Conservation (phyloP, 768 basidiomycete genomes). For the Serendipita sp. region DNA sequence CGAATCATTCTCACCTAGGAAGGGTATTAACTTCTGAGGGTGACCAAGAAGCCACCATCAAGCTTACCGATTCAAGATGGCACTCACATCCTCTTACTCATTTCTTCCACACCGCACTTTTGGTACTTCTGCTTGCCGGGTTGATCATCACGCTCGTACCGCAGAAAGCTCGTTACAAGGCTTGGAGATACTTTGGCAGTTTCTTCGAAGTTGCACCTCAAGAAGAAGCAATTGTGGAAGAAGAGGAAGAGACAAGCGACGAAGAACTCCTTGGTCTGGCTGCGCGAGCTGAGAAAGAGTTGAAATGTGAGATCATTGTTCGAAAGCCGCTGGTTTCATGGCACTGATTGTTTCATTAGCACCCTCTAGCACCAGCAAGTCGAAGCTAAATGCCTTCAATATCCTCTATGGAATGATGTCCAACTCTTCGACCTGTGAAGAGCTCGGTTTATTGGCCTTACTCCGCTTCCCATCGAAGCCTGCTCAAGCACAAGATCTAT, state of each 20-base stretch:
- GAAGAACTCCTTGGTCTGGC: not conserved
- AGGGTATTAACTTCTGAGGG: not conserved
- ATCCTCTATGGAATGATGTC: not conserved
- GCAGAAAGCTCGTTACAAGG: not conserved
- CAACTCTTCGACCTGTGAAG: not conserved
- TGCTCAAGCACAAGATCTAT: not conserved
- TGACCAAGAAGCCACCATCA: not conserved
- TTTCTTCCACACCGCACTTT: not conserved
- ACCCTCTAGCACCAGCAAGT: not conserved
- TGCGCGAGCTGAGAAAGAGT: not conserved
- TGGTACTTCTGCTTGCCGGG: not conserved
- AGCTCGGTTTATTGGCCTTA: not conserved
- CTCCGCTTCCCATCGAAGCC: not conserved
- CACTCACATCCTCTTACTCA: not conserved
- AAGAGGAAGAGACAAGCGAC: not conserved
- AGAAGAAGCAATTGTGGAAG: not conserved
- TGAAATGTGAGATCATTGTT: not conserved
- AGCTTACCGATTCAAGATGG: not conserved
- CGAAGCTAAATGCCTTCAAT: not conserved
- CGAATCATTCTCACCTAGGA: not conserved
- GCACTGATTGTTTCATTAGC: not conserved
- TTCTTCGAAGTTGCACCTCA: not conserved
- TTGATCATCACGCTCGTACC: not conserved
- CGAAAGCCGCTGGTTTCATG: not conserved
- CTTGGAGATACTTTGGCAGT: not conserved